Conservation (phyloP, 805 yeast species). For the Wickerhamiella kurtzmanii region DNA sequence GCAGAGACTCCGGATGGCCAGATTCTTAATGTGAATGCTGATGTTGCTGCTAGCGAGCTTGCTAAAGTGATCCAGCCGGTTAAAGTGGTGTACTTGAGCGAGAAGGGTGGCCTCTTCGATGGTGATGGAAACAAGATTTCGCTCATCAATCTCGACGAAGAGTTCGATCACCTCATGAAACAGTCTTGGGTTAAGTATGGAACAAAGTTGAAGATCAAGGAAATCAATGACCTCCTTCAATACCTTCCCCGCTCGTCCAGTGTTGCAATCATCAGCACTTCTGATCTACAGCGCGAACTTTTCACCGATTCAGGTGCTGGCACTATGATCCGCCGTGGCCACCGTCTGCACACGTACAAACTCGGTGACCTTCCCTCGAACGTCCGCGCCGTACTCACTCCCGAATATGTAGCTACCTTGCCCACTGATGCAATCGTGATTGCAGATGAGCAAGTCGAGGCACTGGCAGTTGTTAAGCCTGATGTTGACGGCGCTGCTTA, state of each 20-base stretch:
- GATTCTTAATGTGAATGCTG: conserved; percentile 93
- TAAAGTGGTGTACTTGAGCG: conserved; percentile 90
- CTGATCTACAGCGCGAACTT: conserved; percentile 90
- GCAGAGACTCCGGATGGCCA: conserved; percentile 97
- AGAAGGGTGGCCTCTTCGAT: conserved; percentile 92
- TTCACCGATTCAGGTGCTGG: conserved; percentile 99
- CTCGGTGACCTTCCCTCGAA: conserved; percentile 50
- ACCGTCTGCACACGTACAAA: conserved; percentile 57
- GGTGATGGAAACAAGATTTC: conserved; percentile 85
- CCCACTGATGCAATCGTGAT: conserved; percentile 41
- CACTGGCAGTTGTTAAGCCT: conserved; percentile 67
- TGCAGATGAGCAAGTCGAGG: conserved; percentile 94
- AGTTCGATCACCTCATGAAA: conserved; percentile 77
- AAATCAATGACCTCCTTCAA: conserved; percentile 85
- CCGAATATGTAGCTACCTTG: conserved; percentile 69
- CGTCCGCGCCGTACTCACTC: conserved; percentile 59
- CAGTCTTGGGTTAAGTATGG: conserved; percentile 98
- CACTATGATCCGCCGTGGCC: conserved; percentile 93
- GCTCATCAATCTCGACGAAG: conserved; percentile 88
- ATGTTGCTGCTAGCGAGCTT: conserved; percentile 96
- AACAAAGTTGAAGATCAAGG: conserved; percentile 91
- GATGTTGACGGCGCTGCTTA: conserved; percentile 38
- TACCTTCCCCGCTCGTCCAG: conserved; percentile 94
- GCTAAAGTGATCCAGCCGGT: conserved; percentile 95
- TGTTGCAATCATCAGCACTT: conserved; percentile 91